Conservation (phyloP, 257 asterid species). For the Solanum neorickii region DNA sequence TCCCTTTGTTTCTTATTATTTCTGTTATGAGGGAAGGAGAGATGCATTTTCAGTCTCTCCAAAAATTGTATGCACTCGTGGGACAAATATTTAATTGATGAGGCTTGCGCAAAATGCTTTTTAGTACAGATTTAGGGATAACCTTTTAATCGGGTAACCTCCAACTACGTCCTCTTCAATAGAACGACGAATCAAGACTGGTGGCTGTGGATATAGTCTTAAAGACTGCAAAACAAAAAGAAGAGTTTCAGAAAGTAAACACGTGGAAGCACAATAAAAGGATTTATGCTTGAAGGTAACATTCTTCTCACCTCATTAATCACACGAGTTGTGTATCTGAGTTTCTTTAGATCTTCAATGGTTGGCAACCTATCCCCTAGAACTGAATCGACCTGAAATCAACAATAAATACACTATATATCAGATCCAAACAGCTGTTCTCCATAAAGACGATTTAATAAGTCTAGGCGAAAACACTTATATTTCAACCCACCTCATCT, state of each 20-base stretch:
- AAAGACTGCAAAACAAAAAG: constrained; percentile 49
- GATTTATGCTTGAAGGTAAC: neutral
- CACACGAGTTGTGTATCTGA: constrained; percentile 86
- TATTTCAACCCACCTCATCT: constrained; percentile 55
- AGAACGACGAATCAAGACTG: constrained; percentile 94
- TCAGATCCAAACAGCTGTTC: neutral
- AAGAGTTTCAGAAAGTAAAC: constrained; percentile 2
- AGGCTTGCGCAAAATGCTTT: neutral
- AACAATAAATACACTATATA: constrained; percentile 9
- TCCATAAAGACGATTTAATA: neutral
- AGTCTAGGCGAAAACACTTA: neutral
- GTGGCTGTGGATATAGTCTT: constrained; percentile 97
- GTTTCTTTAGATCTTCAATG: constrained; percentile 86
- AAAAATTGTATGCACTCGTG: neutral
- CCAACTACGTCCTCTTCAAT: constrained; percentile 73
- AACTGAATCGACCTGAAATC: constrained; percentile 68
- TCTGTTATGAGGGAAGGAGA: neutral
- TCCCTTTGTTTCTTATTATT: neutral
- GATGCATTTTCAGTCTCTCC: neutral
- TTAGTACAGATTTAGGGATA: neutral
- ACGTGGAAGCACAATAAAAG: neutral
- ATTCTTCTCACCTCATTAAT: constrained; percentile 69
- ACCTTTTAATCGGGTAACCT: constrained; percentile 80
- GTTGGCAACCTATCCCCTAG: constrained; percentile 91
- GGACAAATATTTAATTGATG: neutral